These are phyloP conservation scores for Komagataella phaffii DNA, from an alignment of 805 yeast species.

Conservation along the genomic window DNA sequence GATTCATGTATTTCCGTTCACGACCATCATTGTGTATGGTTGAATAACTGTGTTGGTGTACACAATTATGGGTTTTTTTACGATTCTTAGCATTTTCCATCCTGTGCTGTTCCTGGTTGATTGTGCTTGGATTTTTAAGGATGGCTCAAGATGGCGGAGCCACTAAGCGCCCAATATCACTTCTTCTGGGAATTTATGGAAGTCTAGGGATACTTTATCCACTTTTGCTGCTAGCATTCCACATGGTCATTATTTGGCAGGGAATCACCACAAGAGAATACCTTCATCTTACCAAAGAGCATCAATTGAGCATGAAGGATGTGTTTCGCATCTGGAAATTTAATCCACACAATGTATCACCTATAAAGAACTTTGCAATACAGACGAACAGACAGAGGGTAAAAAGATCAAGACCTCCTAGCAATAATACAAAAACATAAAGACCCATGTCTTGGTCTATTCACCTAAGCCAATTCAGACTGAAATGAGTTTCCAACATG, in stretches of 20 bases:
- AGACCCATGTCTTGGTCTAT: background rate
- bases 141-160: slow-evolving; percentile 8
- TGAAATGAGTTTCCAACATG: too few relatives aligned
- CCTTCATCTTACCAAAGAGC: slow-evolving; percentile 22
- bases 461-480: too few relatives aligned
- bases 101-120: slow-evolving; percentile 15
- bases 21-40: slow-evolving; percentile 63
- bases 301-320: background rate
- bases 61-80: slow-evolving; percentile 51
- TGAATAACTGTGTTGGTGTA: slow-evolving; percentile 68
- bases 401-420: background rate
- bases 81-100: slow-evolving; percentile 28
- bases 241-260: slow-evolving; percentile 36
- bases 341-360: background rate
- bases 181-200: slow-evolving; percentile 40
- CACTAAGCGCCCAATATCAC: slow-evolving; percentile 20
- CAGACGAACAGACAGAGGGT: background rate
- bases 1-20: slow-evolving; percentile 40
- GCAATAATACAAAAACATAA: too few relatives aligned
- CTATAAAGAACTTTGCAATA: background rate
- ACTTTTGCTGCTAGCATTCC: slow-evolving; percentile 34
- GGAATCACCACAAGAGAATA: slow-evolving; percentile 68
- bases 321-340: background rate
- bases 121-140: slow-evolving; percentile 19
- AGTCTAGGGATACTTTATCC: slow-evolving; percentile 42